A percentile compares a stretch with the other conserved stretches of the same genome.
Conservation (phyloP, 2,329 filamentous ascomycete genomes). For the Calonectria hongkongensis region DNA sequence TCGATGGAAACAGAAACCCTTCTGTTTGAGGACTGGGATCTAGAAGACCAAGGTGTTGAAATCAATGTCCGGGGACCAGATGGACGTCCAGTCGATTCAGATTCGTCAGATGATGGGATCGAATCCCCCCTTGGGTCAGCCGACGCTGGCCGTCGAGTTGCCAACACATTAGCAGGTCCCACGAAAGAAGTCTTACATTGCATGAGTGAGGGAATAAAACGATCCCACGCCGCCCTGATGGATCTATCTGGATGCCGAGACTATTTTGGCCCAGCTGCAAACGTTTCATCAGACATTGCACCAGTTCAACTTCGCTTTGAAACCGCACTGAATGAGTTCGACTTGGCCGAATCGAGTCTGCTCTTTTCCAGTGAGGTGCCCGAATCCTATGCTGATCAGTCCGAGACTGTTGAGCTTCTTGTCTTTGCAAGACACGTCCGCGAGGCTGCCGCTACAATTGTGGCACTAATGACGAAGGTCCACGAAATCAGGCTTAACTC, state of each 20-base stretch:
- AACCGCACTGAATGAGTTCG: slow-evolving; percentile 67
- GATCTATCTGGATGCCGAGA: slow-evolving; percentile 70
- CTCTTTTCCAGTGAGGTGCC: slow-evolving; percentile 67
- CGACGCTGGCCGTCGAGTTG: slow-evolving; percentile 51
- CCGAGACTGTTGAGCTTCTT: slow-evolving; percentile 72
- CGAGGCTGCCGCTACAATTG: slow-evolving; percentile 69
- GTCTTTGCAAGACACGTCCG: slow-evolving; percentile 73
- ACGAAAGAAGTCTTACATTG: slow-evolving; percentile 67
- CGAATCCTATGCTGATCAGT: slow-evolving; percentile 66
- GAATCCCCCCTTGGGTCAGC: slow-evolving; percentile 35
- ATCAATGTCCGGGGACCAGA: slow-evolving; percentile 42
- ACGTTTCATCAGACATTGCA: slow-evolving; percentile 65
- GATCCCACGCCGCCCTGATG: slow-evolving; percentile 73
- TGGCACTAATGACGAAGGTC: slow-evolving; percentile 68
- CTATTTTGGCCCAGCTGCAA: slow-evolving; percentile 65
- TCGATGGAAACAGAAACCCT: slow-evolving; percentile 70
- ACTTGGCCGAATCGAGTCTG: slow-evolving; percentile 67
- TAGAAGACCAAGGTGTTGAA: slow-evolving; percentile 37
- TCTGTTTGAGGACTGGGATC: slow-evolving; percentile 62
- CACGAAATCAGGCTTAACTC: slow-evolving; percentile 67
- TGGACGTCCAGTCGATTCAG: slow-evolving; percentile 10
- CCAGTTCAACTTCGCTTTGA: slow-evolving; percentile 63
- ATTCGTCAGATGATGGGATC: slow-evolving; percentile 32
- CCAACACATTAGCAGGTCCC: slow-evolving; percentile 63
- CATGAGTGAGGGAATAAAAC: slow-evolving; percentile 66